Base-by-base conservation (phyloP, 78 protist species). In the Trichosphaerium sp. region DNA sequence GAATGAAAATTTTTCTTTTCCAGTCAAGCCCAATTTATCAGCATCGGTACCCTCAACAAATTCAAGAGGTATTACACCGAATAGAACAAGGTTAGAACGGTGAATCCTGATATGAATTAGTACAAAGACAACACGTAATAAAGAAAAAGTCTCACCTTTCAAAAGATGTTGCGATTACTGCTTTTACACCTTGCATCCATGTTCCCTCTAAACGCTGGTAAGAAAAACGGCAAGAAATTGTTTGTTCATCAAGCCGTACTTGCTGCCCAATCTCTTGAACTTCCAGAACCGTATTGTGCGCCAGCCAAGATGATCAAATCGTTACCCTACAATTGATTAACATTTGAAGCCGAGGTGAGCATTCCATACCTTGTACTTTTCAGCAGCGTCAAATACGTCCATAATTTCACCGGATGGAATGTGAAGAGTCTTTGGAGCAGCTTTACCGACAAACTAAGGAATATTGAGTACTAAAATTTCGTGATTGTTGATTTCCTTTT, bases 251-350 rank as follows among this genome's bases (percentile, higher is more conserved):
- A n/a, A n/a, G n/a, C n/a, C n/a, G n/a, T n/a, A n/a, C n/a, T 85
- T 37, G 89, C 91, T 14, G 95, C 95, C 95, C 95, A 90, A 69
- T 90, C 95, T 18, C 95, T 56, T 0, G 89, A 71, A 12, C 83
- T 67, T 10, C 95, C 91, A 35, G 59, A 31, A 4, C 95, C 95
- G 64, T 86, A 90, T 70, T 78, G 88, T 32, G 69, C 69, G 49
- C 95, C 95, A 14, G 89, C 95, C 23, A 90, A 51, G 0, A 90
- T 61, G 32, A 84, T 56, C 5, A 84, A 54, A 39, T 71, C 72
- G 10, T 44, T 40, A 32, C 72, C 81, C 41, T 65, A 74, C 38
- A 32, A n/a, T n/a, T n/a, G n/a, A n/a, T n/a, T n/a, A n/a, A n/a
- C n/a, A n/a, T n/a, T n/a, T n/a, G n/a, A n/a, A n/a, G n/a, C n/a